These are phyloP conservation scores for Russula griseocarnosa DNA, from an alignment of 768 basidiomycete genomes.

Conservation along the genomic window DNA sequence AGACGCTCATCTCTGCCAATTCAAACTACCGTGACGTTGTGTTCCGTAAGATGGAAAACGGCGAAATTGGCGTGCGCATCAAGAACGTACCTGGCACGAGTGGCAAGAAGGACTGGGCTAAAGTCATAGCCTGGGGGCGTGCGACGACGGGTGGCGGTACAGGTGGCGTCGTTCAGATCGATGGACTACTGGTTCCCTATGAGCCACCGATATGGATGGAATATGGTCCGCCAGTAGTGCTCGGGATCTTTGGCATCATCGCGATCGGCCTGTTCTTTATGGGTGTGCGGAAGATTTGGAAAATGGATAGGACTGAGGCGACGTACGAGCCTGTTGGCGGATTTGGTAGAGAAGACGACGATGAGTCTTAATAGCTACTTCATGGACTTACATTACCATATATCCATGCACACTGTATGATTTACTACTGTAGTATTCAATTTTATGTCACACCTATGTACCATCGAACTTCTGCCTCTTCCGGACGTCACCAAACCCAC, in stretches of 20 bases:
- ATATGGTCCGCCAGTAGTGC: constrained; percentile 66
- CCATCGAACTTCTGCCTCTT: neutral
- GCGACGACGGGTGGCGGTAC: constrained; percentile 66
- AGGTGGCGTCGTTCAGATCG: constrained; percentile 88
- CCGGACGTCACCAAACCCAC: neutral
- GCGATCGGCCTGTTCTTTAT: constrained; percentile 68
- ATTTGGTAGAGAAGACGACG: constrained; percentile 57
- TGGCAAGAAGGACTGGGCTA: constrained; percentile 58
- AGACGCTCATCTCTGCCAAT: constrained; percentile 64
- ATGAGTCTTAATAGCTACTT: constrained; percentile 30
- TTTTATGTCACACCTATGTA: too few species aligned
- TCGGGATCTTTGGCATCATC: constrained; percentile 54
- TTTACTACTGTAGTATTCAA: neutral
- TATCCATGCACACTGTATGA: constrained; percentile 14
- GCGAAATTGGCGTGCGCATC: constrained; percentile 60
- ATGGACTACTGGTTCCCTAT: constrained; percentile 80
- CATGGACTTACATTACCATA: constrained; percentile 12
- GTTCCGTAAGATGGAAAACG: constrained; percentile 54
- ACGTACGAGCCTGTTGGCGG: constrained; percentile 90
- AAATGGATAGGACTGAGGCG: constrained; percentile 70
- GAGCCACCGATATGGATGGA: constrained; percentile 79
- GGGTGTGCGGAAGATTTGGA: constrained; percentile 68
- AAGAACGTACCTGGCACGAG: constrained; percentile 68
- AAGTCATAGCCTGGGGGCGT: constrained; percentile 69
- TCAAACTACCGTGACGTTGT: constrained; percentile 80